Base-by-base conservation (phyloP, 768 basidiomycete genomes). In the Boletellus ananiceps region DNA sequence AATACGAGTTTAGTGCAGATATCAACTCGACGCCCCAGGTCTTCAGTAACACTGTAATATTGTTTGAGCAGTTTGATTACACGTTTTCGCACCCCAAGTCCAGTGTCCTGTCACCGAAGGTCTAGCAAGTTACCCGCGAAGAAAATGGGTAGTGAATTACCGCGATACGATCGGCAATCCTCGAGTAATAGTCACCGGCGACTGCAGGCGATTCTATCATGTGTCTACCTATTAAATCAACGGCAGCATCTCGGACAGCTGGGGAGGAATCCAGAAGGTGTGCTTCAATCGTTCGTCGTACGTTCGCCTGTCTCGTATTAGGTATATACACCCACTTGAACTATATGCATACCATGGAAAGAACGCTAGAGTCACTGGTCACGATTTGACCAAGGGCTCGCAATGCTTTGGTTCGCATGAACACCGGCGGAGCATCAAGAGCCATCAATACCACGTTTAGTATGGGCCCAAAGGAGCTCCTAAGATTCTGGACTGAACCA, bases 141-240 rank as follows among this genome's bases (percentile, higher is more conserved):
- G 36, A 16, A 21, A 15, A 27, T 16, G 14, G 15, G 29, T n/a
- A 33, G 16, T 29, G 0, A 71, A 82, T 64, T 69, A 96, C 94
- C 34, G 89, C 87, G 56, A 96, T 91, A 5, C 96, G 86, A 51
- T 92, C 88, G 2, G 88, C 83, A 46, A 99, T 89, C 65, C 83
- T 84, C 40, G 78, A 75, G 60, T 94, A 95, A 69, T 98, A 98
- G 58, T 93, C 83, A 4, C 80, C 80, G 0, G 89, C 91, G n/a
- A 98, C 83, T 47, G 84, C 83, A 0, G 92, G 90, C 0, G 86
- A 84, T 52, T 92, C 86, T 32, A 93, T 81, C 74, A 98, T 85
- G 60, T 98, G 95, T 70, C 93, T 95, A n/a, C 96, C 96, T 49
- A 98, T 90, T 49, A 99, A 72, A 62, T 98, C 96, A 13, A 99